phyloP scores from a whole-genome alignment of 2,329 filamentous ascomycete genomes.

The Paecilomyces variotii region DNA sequence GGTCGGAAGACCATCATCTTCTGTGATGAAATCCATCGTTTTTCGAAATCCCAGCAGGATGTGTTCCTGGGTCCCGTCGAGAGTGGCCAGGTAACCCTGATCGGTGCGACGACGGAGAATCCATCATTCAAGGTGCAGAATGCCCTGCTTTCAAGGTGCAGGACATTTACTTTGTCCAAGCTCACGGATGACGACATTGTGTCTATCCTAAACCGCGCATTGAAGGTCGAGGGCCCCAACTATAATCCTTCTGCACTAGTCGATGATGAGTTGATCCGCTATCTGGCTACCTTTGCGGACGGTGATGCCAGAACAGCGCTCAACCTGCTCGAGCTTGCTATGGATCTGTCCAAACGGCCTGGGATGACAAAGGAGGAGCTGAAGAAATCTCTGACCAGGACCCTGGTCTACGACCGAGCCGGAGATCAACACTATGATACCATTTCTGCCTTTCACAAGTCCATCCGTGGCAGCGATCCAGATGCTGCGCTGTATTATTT shows the following conservation, averaged over 20 bases:
- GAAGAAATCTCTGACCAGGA: conserved; percentile 79
- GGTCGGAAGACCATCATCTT: conserved; percentile 93
- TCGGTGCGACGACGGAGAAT: conserved; percentile 95
- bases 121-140: conserved; percentile 88
- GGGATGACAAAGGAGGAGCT: conserved; percentile 66
- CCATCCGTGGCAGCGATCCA: conserved; percentile 75
- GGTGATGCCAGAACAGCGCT: conserved; percentile 89
- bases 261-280: conserved; percentile 67
- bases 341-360: conserved; percentile 61
- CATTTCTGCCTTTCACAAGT: conserved; percentile 95
- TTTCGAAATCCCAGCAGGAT: conserved; percentile 88
- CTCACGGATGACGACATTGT: conserved; percentile 64
- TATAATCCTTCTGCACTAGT: conserved; percentile 50
- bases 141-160: conserved; percentile 78
- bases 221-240: conserved; percentile 52
- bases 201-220: conserved; percentile 67
- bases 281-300: conserved; percentile 79
- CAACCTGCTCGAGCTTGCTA: conserved; percentile 82
- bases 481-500: conserved; percentile 93
- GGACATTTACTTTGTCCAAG: conserved; percentile 78
- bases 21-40: conserved; percentile 92
- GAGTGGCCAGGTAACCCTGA: conserved; percentile 78
- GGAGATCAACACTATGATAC: conserved; percentile 97
- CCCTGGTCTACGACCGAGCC: conserved; percentile 86
- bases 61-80: conserved; percentile 91